Evolutionary conservation across 345 rosid species (phyloP).

Genomic region (Euphorbia lathyris): DNA sequence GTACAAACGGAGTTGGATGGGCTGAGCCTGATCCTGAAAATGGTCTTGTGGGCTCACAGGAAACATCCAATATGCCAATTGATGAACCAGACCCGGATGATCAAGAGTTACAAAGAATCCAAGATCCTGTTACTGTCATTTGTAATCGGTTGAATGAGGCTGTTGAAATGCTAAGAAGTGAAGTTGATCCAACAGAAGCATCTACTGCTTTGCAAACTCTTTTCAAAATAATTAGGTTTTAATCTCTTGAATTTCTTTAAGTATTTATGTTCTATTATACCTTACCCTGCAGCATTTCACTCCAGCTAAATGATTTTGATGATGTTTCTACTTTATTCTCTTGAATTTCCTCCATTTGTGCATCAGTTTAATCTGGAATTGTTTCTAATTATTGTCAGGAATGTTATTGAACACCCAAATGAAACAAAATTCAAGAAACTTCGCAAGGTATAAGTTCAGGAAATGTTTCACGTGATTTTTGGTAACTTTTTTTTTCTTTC

Average conservation of each 20-base stretch:
- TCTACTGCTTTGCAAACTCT: conserved; percentile 51
- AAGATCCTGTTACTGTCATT: conserved; percentile 59
- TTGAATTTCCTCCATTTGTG: background rate
- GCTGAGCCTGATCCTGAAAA: conserved; percentile 41
- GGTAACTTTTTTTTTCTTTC: background rate
- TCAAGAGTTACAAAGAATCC: conserved; percentile 69
- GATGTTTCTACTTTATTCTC: conserved; percentile 4
- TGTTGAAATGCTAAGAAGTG: conserved; percentile 48
- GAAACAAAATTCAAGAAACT: conserved; percentile 70
- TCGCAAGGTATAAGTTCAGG: conserved; percentile 53
- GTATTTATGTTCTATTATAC: background rate
- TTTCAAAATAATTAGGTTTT: conserved; percentile 67
- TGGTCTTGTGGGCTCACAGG: conserved; percentile 22
- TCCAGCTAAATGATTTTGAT: background rate
- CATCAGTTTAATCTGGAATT: conserved; percentile 10
- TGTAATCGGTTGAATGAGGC: conserved; percentile 67
- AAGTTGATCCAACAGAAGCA: conserved; percentile 50
- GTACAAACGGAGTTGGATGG: conserved; percentile 15
- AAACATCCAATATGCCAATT: conserved; percentile 37
- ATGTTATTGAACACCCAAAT: conserved; percentile 72
- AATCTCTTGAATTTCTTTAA: conserved; percentile 12
- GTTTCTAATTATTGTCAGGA: conserved; percentile 41
- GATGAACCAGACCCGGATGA: conserved; percentile 81
- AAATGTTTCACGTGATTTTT: background rate
- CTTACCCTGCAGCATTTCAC: background rate